Evolutionary conservation across 805 yeast genomes (phyloP).

Genomic region (Lipomyces sp.): DNA sequence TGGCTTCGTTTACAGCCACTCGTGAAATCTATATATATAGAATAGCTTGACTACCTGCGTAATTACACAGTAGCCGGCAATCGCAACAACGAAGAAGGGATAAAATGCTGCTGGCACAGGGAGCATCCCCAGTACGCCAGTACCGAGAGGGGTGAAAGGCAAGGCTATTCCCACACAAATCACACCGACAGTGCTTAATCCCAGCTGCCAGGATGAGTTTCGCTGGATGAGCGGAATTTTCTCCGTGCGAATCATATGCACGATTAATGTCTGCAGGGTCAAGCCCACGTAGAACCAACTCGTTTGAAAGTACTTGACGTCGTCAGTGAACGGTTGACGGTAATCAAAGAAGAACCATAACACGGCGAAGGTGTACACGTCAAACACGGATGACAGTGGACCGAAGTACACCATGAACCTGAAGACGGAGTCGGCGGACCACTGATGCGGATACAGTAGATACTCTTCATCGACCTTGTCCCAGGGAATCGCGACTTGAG

Average conservation of each 20-base stretch:
- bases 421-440: conserved; percentile 37
- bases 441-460: conserved; percentile 32
- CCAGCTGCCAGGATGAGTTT: conserved; percentile 36
- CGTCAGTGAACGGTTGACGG: conserved; percentile 34
- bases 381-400: conserved; percentile 35
- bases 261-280: conserved; percentile 36
- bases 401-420: conserved; percentile 36
- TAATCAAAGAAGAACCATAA: conserved; percentile 32
- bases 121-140: conserved; percentile 31
- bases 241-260: conserved; percentile 39
- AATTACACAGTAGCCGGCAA: conserved; percentile 34
- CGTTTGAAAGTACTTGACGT: conserved; percentile 35
- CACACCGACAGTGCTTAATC: conserved; percentile 25
- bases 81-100: conserved; percentile 32
- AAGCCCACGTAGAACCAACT: conserved; percentile 37
- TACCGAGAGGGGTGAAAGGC: conserved; percentile 37
- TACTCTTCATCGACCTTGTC: conserved; percentile 36
- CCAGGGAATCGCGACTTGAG: conserved; percentile 39
- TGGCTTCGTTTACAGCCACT: conserved; percentile 29
- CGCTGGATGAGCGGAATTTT: conserved; percentile 38
- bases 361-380: conserved; percentile 32
- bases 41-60: conserved; percentile 35
- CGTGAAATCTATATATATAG: conserved; percentile 31
- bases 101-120: conserved; percentile 37
- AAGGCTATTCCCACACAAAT: conserved; percentile 31